Evolutionary conservation across 2,329 filamentous ascomycete genomes (phyloP).

Genomic region (Colletotrichum plurivorum): DNA sequence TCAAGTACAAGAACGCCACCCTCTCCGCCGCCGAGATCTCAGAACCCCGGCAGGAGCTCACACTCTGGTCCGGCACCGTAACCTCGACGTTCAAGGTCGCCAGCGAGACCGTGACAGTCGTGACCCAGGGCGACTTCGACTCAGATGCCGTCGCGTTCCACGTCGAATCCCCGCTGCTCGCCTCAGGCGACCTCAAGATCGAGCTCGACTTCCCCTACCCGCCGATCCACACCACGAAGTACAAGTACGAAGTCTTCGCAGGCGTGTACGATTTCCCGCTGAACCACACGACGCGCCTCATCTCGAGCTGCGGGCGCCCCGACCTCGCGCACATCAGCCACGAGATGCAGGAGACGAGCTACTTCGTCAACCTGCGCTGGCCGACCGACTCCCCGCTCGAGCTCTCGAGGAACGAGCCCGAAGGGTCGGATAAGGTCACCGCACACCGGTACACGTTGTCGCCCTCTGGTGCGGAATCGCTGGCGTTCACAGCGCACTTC

Average conservation of each 20-base stretch:
- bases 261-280: slow-evolving; percentile 55
- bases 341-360: slow-evolving; percentile 52
- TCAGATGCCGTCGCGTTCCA: slow-evolving; percentile 54
- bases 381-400: slow-evolving; percentile 41
- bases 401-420: slow-evolving; percentile 38
- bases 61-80: slow-evolving; percentile 56
- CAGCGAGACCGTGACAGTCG: slow-evolving; percentile 49
- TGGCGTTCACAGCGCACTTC: slow-evolving; percentile 54
- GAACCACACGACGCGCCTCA: slow-evolving; percentile 54
- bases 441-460: slow-evolving; percentile 53
- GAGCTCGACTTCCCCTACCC: slow-evolving; percentile 61
- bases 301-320: slow-evolving; percentile 22
- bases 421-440: slow-evolving; percentile 43
- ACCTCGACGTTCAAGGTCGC: slow-evolving; percentile 53
- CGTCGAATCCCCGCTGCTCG: slow-evolving; percentile 53
- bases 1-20: slow-evolving; percentile 51
- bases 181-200: slow-evolving; percentile 50
- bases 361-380: slow-evolving; percentile 57
- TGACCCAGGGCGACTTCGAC: slow-evolving; percentile 55
- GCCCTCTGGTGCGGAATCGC: background rate
- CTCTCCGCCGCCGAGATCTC: slow-evolving; percentile 49
- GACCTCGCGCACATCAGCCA: slow-evolving; percentile 52
- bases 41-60: slow-evolving; percentile 50
- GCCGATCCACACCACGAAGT: slow-evolving; percentile 54
- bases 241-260: slow-evolving; percentile 61